Evolutionary conservation across 108 stramenopile species (phyloP).

Genomic region (Chaetoceros tenuissimus): DNA sequence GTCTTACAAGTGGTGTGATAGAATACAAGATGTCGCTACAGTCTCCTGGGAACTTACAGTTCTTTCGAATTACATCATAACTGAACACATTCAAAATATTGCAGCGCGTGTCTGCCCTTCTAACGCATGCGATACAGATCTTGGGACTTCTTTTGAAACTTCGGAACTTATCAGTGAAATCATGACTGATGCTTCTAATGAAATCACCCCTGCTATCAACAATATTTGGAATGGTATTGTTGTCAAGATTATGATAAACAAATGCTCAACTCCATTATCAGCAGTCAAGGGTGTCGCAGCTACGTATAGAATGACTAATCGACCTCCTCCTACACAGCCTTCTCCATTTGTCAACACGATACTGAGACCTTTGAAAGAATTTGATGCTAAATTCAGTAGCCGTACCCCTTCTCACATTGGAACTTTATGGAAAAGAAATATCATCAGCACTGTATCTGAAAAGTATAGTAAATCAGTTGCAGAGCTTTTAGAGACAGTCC

Average conservation of each 20-base stretch:
- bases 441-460: conserved; percentile 48
- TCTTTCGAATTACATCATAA: conserved; percentile 47
- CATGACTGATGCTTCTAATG: conserved; percentile 49
- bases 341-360: conserved; percentile 76
- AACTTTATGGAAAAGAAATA: conserved; percentile 45
- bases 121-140: conserved; percentile 18
- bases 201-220: conserved; percentile 57
- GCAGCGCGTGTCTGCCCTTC: conserved; percentile 29
- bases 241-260: conserved; percentile 52
- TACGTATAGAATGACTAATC: conserved; percentile 87
- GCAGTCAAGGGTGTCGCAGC: conserved; percentile 89
- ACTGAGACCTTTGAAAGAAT: conserved; percentile 71
- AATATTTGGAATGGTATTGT: conserved; percentile 73
- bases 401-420: conserved; percentile 73
- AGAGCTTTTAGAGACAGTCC: conserved; percentile 71
- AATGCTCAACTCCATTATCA: conserved; percentile 63
- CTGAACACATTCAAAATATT: conserved; percentile 53
- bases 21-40: conserved; percentile 63
- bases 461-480: conserved; percentile 67
- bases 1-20: conserved; percentile 69
- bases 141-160: conserved; percentile 24
- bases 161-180: conserved; percentile 41
- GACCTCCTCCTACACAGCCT: conserved; percentile 75
- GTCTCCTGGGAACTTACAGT: conserved; percentile 84
- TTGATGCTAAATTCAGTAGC: conserved; percentile 38